Evolutionary conservation across 768 basidiomycete genomes (phyloP).

Genomic region (Exsudoporus frostii): DNA sequence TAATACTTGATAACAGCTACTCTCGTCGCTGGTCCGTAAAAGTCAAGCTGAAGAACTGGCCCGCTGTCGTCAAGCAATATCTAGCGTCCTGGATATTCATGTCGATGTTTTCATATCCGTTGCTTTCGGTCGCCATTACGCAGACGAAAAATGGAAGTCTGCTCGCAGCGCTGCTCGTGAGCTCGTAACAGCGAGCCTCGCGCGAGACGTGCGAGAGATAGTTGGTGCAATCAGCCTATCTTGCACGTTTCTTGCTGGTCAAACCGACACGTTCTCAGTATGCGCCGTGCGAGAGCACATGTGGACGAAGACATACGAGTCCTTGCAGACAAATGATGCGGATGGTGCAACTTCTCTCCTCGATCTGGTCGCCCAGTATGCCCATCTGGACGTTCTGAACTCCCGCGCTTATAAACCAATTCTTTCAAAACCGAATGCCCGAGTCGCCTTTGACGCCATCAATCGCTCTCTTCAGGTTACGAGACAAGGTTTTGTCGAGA

Average conservation of each 20-base stretch:
- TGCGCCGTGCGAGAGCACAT: slow-evolving; percentile 51
- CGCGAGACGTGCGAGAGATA: slow-evolving; percentile 35
- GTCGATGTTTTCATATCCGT: slow-evolving; percentile 43
- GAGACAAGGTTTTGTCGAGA: slow-evolving; percentile 59
- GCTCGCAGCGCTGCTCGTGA: slow-evolving; percentile 41
- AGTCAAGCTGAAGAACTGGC: slow-evolving; percentile 27
- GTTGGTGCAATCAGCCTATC: slow-evolving; percentile 31
- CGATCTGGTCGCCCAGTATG: slow-evolving; percentile 51
- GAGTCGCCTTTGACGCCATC: slow-evolving; percentile 47
- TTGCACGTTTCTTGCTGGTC: slow-evolving; percentile 31
- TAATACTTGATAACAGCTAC: slow-evolving; percentile 27
- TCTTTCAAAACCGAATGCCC: slow-evolving; percentile 31
- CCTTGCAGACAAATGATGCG: slow-evolving; percentile 54
- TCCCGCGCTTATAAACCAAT: slow-evolving; percentile 45
- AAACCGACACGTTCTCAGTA: slow-evolving; percentile 29
- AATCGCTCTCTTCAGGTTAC: slow-evolving; percentile 58
- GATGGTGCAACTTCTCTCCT: slow-evolving; percentile 60
- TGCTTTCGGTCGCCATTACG: slow-evolving; percentile 41
- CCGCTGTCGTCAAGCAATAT: slow-evolving; percentile 30
- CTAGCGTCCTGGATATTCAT: slow-evolving; percentile 49
- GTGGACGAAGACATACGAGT: slow-evolving; percentile 68
- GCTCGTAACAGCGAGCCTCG: slow-evolving; percentile 37
- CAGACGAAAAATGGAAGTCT: slow-evolving; percentile 39
- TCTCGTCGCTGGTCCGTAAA: slow-evolving; percentile 34
- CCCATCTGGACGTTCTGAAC: slow-evolving; percentile 65